Base-by-base conservation (phyloP, 2,329 filamentous ascomycete species). In the Penicillium expansum region DNA sequence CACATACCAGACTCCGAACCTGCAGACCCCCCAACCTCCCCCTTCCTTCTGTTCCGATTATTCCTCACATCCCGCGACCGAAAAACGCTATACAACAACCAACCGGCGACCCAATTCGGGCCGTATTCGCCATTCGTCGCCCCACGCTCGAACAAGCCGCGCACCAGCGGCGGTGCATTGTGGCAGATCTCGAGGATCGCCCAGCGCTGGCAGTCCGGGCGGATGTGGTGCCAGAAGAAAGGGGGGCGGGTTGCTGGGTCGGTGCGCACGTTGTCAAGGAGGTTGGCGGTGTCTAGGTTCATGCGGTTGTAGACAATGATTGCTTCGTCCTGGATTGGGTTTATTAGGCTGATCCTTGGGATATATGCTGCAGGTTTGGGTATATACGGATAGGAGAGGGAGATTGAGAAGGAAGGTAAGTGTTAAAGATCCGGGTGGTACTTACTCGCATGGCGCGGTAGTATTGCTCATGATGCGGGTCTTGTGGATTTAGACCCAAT, bases 71-170 rank as follows among this genome's bases (percentile, higher is more conserved):
- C 76, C 51, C 76, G 66, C 20, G 76, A 77, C n/a, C 76, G 74
- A 65, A 79, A 79, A 29, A 79, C 76, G 58, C 76, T 78, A 63
- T 79, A 79, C 62, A 79, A 65, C 67, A 79, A 67, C 76, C 76
- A 79, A 16, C 75, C 72, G 0, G 76, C 74, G 14, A 79, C 76
- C 76, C 76, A 79, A 55, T 79, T 79, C 6, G 76, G 76, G 8
- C 73, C 75, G 56, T 78, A 75, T 62, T 79, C 76, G 56, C 76
- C 75, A 29, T 68, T 71, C 1, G 74, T 77, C 20, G 63, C 66
- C 22, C 76, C 76, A 6, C 66, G 71, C 42, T 77, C 73, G 50
- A 79, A 79, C 5, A 76, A 62, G 22, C 65, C 69, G 8, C 74
- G 67, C 24, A 75, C 76, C 5, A 72, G 62, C 7, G 74, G 71